Evolutionary conservation across 768 basidiomycete genomes (phyloP).

Genomic region (Psilocybe subaeruginosa): DNA sequence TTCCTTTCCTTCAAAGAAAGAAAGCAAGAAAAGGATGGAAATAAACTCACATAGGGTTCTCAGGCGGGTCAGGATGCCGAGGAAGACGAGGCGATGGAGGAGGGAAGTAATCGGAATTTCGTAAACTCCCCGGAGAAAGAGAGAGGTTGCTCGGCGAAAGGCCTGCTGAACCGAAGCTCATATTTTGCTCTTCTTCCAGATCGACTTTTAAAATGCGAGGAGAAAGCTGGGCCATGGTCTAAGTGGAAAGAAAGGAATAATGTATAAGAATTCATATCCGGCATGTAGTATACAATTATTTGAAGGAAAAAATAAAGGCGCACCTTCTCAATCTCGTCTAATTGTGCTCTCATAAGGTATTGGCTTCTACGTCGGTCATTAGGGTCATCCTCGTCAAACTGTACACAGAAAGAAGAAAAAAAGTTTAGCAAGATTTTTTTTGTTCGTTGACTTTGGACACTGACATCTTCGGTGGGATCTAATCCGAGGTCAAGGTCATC

Average conservation of each 20-base stretch:
- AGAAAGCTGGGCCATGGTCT: conserved; percentile 71
- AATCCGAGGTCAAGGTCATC: conserved; percentile 56
- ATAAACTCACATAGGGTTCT: conserved; percentile 22
- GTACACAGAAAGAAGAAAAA: conserved; percentile 2
- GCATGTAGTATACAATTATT: too few species aligned
- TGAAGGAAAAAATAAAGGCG: conserved; percentile 2
- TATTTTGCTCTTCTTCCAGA: conserved; percentile 38
- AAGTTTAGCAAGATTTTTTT: conserved; percentile 13
- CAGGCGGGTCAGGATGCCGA: conserved; percentile 32
- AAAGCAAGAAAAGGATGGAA: not conserved
- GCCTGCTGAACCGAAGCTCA: conserved; percentile 28
- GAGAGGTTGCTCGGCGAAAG: conserved; percentile 31
- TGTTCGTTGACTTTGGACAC: conserved; percentile 12
- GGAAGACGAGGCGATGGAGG: conserved; percentile 41
- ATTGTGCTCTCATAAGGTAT: conserved; percentile 68
- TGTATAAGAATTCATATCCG: not conserved
- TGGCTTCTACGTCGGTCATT: conserved; percentile 79
- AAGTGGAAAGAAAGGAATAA: not conserved
- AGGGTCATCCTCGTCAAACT: conserved; percentile 75
- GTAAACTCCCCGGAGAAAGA: conserved; percentile 18
- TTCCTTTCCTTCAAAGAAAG: too few species aligned
- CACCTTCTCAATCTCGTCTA: conserved; percentile 82
- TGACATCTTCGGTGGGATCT: conserved; percentile 47
- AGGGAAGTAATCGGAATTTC: conserved; percentile 32
- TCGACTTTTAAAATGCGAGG: conserved; percentile 52